Base-by-base conservation (phyloP, 805 yeast species). In the Monosporozyma yasuniensis region DNA sequence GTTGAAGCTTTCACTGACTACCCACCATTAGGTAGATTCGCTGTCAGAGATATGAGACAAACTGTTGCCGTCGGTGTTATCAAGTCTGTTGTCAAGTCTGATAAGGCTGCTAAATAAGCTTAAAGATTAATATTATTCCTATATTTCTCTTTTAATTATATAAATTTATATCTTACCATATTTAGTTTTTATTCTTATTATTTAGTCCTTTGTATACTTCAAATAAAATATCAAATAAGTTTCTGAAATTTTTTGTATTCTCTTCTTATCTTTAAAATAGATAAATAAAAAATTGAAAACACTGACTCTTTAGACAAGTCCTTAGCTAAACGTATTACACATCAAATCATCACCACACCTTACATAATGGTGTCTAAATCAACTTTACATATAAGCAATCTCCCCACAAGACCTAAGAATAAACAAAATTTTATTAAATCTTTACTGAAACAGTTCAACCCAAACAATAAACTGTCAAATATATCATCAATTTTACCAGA, bases 11-110 rank as follows among this genome's bases (percentile, higher is more conserved):
- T 82, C 83, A 76, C 82, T 70, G 93, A 88, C 71, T 89, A 91
- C 83, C 96, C 91, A 73, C 96, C 95, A 77, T 76, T 91, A 74
- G 93, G 96, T 77, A 89, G 98, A 84, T 79, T 91, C 77, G 91
- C 91, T 73, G 96, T 89, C 82, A 90, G 97, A 86, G 97, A 89
- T 79, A 89, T 89, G 97, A 87, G 97, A 86, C 96, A 89, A 80
- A 90, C 97, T 68, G 97, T 90, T 69, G 97, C 97, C 73, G 97
- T 90, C 73, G 97, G 97, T 87, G 96, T 90, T 72, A 86, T 91
- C 86, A 91, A 91, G 84, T 75, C 88, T 60, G 96, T 88, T 67
- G 95, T 79, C 70, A 88, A 88, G 85, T 70, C 86, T 63, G 84
- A 81, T 76, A 77, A 75, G 70, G 67, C 67, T 56, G 56, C 59